Evolutionary conservation across 1,284 basidiomycete species (phyloP).

Genomic region (Phellopilus nigrolimitatus): DNA sequence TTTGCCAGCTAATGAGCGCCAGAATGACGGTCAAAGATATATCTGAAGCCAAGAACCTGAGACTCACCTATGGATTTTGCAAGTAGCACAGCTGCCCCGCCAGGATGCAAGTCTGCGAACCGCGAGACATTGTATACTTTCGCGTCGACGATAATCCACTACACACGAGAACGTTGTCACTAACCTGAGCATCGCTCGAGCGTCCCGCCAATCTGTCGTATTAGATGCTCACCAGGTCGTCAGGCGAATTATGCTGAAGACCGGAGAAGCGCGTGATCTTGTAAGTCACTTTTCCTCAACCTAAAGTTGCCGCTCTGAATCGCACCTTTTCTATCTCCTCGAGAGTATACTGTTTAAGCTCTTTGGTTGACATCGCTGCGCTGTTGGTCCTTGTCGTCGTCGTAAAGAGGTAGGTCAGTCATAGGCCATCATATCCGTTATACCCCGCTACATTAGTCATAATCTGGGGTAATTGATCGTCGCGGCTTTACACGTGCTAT

Average conservation of each 20-base stretch:
- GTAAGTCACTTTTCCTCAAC: too few species aligned
- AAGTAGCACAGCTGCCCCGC: slow-evolving; percentile 55
- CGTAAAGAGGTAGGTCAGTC: neutral
- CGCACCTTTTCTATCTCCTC: slow-evolving; percentile 53
- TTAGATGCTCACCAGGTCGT: slow-evolving; percentile 55
- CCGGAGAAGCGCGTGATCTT: too few species aligned
- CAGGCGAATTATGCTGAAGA: slow-evolving; percentile 69
- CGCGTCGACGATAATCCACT: slow-evolving; percentile 66
- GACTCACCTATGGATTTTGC: slow-evolving; percentile 35
- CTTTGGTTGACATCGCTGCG: neutral
- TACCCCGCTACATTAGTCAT: too few species aligned
- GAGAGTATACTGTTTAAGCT: slow-evolving; percentile 36
- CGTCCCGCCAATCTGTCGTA: too few species aligned
- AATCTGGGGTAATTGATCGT: too few species aligned
- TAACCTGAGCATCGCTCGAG: too few species aligned
- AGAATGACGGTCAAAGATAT: neutral
- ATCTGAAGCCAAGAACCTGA: neutral
- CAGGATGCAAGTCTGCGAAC: slow-evolving; percentile 64
- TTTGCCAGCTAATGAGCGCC: slow-evolving; percentile 47
- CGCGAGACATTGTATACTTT: slow-evolving; percentile 63
- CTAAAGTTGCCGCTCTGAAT: too few species aligned
- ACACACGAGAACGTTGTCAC: slow-evolving; percentile 6
- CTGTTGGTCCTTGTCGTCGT: neutral
- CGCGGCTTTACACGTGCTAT: too few species aligned
- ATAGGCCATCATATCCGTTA: too few species aligned